Conservation (phyloP, 1,284 basidiomycete genomes). For the Golubevia pallescens region DNA sequence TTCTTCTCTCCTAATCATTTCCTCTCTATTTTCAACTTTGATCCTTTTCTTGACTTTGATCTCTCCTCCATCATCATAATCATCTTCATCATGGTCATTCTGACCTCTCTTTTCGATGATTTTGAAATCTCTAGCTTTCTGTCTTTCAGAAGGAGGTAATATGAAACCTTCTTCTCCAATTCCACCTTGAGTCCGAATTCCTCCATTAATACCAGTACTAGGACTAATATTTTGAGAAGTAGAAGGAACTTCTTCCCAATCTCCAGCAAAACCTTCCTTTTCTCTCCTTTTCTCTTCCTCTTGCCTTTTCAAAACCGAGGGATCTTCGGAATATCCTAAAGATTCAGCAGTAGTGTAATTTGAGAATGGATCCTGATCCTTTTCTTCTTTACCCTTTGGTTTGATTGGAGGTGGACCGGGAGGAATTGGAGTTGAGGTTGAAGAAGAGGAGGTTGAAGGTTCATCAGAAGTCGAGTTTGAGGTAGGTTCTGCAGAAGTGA, state of each 20-base stretch:
- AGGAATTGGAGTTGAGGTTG: neutral
- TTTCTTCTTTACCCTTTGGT: constrained; percentile 15
- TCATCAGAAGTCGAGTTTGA: neutral
- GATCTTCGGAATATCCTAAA: constrained; percentile 10
- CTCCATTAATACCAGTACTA: neutral
- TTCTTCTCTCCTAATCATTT: constrained; percentile 9
- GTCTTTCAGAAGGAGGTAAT: neutral
- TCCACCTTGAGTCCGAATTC: neutral
- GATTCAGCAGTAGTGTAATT: constrained; percentile 15
- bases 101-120: constrained; percentile 27
- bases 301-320: neutral
- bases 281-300: constrained; percentile 11
- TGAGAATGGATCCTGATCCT: constrained; percentile 16
- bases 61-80: constrained; percentile 15
- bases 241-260: constrained; percentile 41
- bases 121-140: constrained; percentile 22
- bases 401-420: constrained; percentile 14
- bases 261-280: constrained; percentile 28
- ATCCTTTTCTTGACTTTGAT: constrained; percentile 42
- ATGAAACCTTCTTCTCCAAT: neutral
- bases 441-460: neutral
- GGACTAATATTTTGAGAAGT: neutral
- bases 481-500: neutral
- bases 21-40: constrained; percentile 1
- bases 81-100: constrained; percentile 23